These are phyloP conservation scores for Lipomyces yamanashiensis DNA, from an alignment of 805 yeast genomes.

Conservation along the genomic window DNA sequence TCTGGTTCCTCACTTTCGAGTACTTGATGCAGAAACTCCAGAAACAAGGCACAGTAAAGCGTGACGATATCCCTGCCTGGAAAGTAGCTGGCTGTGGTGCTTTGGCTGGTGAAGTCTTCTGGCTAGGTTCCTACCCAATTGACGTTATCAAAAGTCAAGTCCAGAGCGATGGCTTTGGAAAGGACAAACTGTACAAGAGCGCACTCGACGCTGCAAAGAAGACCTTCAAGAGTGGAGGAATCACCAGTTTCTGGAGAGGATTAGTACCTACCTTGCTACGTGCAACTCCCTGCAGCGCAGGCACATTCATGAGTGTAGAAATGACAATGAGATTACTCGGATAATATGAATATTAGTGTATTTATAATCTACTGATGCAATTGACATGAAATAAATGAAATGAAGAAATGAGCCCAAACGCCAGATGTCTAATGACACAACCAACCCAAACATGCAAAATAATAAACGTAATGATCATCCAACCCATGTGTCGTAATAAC, in stretches of 20 bases:
- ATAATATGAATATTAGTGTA: slow-evolving; percentile 6
- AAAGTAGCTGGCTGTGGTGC: slow-evolving; percentile 88
- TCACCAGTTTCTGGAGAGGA: slow-evolving; percentile 84
- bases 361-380: slow-evolving; percentile 6
- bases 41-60: slow-evolving; percentile 44
- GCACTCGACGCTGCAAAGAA: slow-evolving; percentile 62
- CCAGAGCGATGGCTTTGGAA: slow-evolving; percentile 71
- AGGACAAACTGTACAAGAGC: slow-evolving; percentile 63
- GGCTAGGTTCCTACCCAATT: slow-evolving; percentile 57
- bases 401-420: slow-evolving; percentile 6
- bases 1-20: slow-evolving; percentile 73
- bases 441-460: slow-evolving; percentile 11
- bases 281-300: slow-evolving; percentile 98
- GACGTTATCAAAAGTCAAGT: slow-evolving; percentile 89
- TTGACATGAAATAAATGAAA: not conserved
- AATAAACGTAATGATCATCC: not conserved
- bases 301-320: slow-evolving; percentile 93
- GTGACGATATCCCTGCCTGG: slow-evolving; percentile 86
- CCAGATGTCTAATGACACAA: slow-evolving; percentile 8
- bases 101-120: slow-evolving; percentile 70
- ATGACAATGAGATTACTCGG: slow-evolving; percentile 67
- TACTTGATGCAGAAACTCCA: slow-evolving; percentile 48
- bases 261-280: slow-evolving; percentile 88
- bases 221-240: slow-evolving; percentile 63
- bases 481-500: not conserved